phyloP scores from a whole-genome alignment of 345 rosid species.

The Populus simonii region DNA sequence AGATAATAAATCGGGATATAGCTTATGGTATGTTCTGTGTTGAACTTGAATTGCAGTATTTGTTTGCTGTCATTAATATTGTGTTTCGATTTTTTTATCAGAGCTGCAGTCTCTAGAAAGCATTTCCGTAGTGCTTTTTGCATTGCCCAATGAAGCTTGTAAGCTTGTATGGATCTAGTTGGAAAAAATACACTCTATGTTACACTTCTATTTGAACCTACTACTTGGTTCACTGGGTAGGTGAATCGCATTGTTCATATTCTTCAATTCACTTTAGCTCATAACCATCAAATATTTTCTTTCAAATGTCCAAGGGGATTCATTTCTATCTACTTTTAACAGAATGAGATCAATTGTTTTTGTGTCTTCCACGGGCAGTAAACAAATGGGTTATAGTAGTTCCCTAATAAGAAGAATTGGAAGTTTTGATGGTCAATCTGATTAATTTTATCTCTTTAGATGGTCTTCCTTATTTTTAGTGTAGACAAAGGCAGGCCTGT shows the following conservation, averaged over 20 bases:
- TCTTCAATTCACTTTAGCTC: not conserved
- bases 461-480: not conserved
- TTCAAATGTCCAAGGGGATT: not conserved
- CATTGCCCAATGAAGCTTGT: not conserved
- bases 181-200: not conserved
- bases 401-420: not conserved
- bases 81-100: not conserved
- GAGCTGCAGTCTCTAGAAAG: not conserved
- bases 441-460: not conserved
- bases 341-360: not conserved
- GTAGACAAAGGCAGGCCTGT: not conserved
- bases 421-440: not conserved
- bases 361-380: not conserved
- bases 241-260: not conserved
- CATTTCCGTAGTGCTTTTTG: not conserved
- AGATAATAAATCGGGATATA: constrained; percentile 49
- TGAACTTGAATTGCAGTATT: not conserved
- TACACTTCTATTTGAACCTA: not conserved
- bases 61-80: not conserved
- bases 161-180: not conserved
- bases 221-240: no score
- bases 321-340: not conserved
- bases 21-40: constrained; percentile 53
- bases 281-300: not conserved
- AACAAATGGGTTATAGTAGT: not conserved